phyloP scores from a whole-genome alignment of 208 protist genomes.

The Wallacemonas sp. region DNA sequence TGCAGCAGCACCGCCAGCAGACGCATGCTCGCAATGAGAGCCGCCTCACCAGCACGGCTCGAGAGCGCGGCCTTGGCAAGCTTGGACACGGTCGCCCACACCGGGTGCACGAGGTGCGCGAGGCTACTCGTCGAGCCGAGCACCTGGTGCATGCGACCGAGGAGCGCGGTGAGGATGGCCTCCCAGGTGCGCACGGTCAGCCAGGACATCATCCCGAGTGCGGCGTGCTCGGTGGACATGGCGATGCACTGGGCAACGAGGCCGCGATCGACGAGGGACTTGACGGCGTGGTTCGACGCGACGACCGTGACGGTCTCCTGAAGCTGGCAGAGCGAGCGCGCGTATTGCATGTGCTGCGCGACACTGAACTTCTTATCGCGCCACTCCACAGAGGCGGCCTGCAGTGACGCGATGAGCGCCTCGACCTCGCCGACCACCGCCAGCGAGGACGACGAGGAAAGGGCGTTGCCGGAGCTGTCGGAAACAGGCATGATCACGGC shows the following conservation, averaged over 20 bases:
- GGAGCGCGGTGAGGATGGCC: constrained; percentile 24
- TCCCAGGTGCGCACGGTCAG: constrained; percentile 48
- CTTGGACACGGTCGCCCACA: constrained; percentile 31
- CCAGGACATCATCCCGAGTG: constrained; percentile 47
- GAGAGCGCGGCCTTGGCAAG: constrained; percentile 20
- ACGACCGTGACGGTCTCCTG: constrained; percentile 33
- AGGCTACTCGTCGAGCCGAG: constrained; percentile 14
- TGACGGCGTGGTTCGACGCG: constrained; percentile 8
- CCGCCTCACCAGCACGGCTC: constrained; percentile 5
- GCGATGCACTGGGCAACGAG: constrained; percentile 27
- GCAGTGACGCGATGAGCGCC: constrained; percentile 21
- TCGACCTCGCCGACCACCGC: constrained; percentile 19
- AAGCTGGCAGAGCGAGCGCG: constrained; percentile 29
- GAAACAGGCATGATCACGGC: not conserved
- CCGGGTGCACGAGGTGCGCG: constrained; percentile 22
- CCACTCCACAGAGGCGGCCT: constrained; percentile 37
- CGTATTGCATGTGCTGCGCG: constrained; percentile 15
- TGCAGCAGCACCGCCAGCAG: constrained; percentile 58
- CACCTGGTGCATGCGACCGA: constrained; percentile 21
- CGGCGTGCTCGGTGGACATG: constrained; percentile 41
- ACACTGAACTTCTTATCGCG: constrained; percentile 11
- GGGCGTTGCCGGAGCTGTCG: not conserved
- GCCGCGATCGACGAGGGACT: constrained; percentile 18
- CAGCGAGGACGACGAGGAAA: constrained; percentile 27
- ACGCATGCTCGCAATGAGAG: constrained; percentile 30